Base-by-base conservation (phyloP, 805 yeast genomes). In the Saccharomycopsis babjevae region DNA sequence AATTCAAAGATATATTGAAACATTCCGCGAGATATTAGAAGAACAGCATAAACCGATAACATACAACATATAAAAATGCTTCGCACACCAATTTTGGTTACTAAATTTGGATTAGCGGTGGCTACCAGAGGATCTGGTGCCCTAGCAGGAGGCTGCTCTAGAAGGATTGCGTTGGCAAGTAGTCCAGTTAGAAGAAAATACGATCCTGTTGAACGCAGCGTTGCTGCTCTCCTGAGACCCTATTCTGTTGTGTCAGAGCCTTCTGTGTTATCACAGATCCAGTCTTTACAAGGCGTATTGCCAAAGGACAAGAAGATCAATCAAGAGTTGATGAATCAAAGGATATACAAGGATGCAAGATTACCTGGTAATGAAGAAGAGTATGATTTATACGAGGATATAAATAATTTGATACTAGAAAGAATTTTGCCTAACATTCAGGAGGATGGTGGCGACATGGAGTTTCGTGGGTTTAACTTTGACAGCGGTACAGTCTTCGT, bases 381-480 rank as follows among this genome's bases (percentile, higher is more conserved):
- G 42, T 59, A 59, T 25, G 66, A 61, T 8, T 39, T 63, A 13
- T 63, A 63, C 39, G 64, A 61, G 38, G 64, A 63, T 34, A 90
- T 94, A 68, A 88, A 90, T 67, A 98, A 94, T 70, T 79, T 94
- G 61, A 86, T 96, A 61, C 96, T 88, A 63, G 94, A 99, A 1
- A 84, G 97, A 70, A 92, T 94, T 58, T 85, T 97, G 69, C 99
- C 99, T 1, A 97, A 98, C 0, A 91, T 94, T 61, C 96, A 91
- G 75, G 99, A 94, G 69, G 99, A 94, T 69, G 99, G 99, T 64
- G 99, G 99, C 39, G 98, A 94, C 70, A 85, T 94, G 64, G 92
- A 89, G 67, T 96, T 84, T 71, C 81, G 88, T 62, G 94, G 89
- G 5, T 92, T 89, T 70, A 89, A 89, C 61, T 90, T 87, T 65